These are phyloP conservation scores for Arachis hypogaea DNA, from an alignment of 306 rosid species.

Conservation along the genomic window DNA sequence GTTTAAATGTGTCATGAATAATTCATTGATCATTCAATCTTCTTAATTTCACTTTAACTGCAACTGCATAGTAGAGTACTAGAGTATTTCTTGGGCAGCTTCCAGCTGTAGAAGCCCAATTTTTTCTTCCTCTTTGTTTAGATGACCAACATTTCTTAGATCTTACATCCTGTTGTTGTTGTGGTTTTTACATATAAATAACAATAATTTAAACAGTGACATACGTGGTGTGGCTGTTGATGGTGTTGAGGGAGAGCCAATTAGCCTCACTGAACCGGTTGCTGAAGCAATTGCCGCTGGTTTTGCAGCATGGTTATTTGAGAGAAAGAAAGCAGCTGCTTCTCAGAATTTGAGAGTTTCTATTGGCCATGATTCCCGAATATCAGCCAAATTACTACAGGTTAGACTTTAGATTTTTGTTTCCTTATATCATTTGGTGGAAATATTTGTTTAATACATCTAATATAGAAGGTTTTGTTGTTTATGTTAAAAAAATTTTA, in stretches of 20 bases:
- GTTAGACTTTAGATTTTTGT: slow-evolving; percentile 37
- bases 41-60: slow-evolving; percentile 7
- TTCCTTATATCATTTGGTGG: slow-evolving; percentile 33
- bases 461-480: slow-evolving; percentile 15
- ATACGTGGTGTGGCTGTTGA: slow-evolving; percentile 93
- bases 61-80: not conserved
- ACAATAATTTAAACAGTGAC: slow-evolving; percentile 59
- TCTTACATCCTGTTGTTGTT: slow-evolving; percentile 35
- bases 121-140: slow-evolving; percentile 22
- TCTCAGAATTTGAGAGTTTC: slow-evolving; percentile 72
- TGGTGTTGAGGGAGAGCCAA: slow-evolving; percentile 87
- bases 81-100: slow-evolving; percentile 16
- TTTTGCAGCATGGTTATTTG: slow-evolving; percentile 88
- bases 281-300: slow-evolving; percentile 93
- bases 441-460: not conserved
- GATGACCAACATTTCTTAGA: not conserved
- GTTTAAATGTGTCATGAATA: slow-evolving; percentile 10
- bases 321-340: slow-evolving; percentile 70
- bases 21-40: slow-evolving; percentile 18
- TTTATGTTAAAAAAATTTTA: not conserved
- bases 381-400: slow-evolving; percentile 83
- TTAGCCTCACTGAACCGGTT: slow-evolving; percentile 82
- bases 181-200: slow-evolving; percentile 37
- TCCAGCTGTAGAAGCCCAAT: slow-evolving; percentile 22
- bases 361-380: slow-evolving; percentile 88